A percentile compares a stretch with the other conserved stretches of the same genome.
Conservation (phyloP, 75 land plant species). For the Pinus taeda region DNA sequence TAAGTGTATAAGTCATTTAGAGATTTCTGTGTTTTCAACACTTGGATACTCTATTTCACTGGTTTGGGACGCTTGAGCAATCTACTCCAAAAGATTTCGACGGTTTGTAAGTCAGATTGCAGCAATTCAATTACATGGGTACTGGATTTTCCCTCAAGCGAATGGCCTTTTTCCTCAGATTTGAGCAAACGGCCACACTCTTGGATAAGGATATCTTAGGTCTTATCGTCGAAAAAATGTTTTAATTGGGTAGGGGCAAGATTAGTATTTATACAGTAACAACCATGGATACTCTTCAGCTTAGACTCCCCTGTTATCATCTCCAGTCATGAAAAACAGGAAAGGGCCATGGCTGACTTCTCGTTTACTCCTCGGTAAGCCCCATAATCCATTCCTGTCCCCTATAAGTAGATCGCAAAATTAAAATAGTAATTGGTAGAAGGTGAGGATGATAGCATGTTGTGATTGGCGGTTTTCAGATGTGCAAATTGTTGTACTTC, state of each 20-base stretch:
- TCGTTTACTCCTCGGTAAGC: no score
- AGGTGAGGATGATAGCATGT: no score
- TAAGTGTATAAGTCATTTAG: constrained; percentile 1
- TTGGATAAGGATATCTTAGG: neutral
- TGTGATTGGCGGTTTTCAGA: no score
- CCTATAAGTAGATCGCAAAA: no score
- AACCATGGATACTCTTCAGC: no score
- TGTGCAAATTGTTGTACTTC: no score
- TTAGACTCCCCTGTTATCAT: no score
- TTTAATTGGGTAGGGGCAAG: neutral
- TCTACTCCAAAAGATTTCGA: neutral
- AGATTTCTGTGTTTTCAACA: neutral
- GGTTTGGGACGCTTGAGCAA: neutral
- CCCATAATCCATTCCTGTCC: no score
- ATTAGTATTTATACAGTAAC: no score
- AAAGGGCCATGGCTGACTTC: no score
- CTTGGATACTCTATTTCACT: neutral
- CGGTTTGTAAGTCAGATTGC: neutral
- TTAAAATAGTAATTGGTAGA: no score
- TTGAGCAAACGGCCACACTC: neutral
- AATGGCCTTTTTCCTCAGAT: neutral
- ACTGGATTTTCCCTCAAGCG: neutral
- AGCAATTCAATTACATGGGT: neutral
- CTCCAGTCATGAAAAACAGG: no score
- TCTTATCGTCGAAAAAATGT: neutral